A percentile compares a stretch with the other conserved stretches of the same genome.
These are phyloP conservation scores for Taphrina sp. DNA, from an alignment of 1,139 yeast genomes.

Conservation along the genomic window DNA sequence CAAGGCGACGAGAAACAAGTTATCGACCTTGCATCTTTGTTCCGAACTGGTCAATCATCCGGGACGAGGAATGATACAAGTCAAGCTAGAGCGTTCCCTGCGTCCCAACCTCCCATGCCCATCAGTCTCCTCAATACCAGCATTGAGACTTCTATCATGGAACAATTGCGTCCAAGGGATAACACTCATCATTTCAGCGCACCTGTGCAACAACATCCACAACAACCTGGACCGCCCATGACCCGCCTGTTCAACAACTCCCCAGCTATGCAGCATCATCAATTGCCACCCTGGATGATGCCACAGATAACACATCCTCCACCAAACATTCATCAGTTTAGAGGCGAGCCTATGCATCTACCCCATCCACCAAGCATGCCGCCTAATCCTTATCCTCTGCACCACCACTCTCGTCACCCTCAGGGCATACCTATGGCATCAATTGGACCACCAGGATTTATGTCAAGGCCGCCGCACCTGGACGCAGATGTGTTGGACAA, in stretches of 20 bases:
- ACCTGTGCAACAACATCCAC: neutral
- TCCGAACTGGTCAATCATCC: neutral
- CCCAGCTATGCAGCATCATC: neutral
- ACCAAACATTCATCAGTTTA: neutral
- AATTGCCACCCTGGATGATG: neutral
- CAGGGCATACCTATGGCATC: neutral
- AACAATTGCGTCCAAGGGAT: slow-evolving; percentile 3
- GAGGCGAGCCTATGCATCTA: slow-evolving; percentile 5
- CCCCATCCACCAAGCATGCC: slow-evolving; percentile 5
- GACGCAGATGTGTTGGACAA: too few species aligned
- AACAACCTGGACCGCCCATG: neutral
- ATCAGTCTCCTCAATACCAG: slow-evolving; percentile 6
- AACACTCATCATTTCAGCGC: neutral
- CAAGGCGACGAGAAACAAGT: neutral
- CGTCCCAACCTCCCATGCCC: neutral
- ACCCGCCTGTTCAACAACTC: too few species aligned
- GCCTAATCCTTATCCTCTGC: too few species aligned
- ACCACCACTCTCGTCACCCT: too few species aligned
- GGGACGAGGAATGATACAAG: neutral
- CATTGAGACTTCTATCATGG: slow-evolving; percentile 17
- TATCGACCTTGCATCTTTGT: slow-evolving; percentile 15
- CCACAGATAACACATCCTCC: neutral
- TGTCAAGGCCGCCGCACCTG: slow-evolving; percentile 7
- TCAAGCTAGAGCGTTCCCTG: neutral
- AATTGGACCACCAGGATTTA: slow-evolving; percentile 4